Percentiles rank a stretch among this genome's conserved stretches.
Evolutionary conservation across 2,329 filamentous ascomycete species (phyloP).

Genomic region (Hypoxylon sp.): DNA sequence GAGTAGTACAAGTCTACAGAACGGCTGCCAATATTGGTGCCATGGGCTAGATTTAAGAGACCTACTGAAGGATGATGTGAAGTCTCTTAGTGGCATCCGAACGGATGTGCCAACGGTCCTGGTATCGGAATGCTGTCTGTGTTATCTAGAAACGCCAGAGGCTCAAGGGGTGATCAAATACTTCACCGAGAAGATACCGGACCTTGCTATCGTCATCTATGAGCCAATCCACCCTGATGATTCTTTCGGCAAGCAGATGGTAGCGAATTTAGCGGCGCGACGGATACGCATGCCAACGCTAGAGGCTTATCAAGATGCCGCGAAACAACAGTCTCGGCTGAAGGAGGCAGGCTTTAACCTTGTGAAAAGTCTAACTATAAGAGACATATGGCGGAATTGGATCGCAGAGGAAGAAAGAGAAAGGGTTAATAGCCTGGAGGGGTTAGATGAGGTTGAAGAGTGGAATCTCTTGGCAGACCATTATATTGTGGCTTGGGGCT

Average conservation of each 20-base stretch:
- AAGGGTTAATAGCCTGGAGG: conserved; percentile 83
- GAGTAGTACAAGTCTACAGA: conserved; percentile 57
- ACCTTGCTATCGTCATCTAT: conserved; percentile 79
- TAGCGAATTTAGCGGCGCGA: conserved; percentile 85
- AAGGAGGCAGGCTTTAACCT: conserved; percentile 73
- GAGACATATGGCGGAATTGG: conserved; percentile 83
- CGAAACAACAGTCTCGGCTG: conserved; percentile 78
- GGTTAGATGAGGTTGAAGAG: conserved; percentile 95
- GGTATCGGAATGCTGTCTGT: conserved; percentile 94
- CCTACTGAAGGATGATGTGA: conserved; percentile 57
- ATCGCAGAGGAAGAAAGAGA: conserved; percentile 79
- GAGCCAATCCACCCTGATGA: conserved; percentile 89
- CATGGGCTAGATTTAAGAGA: conserved; percentile 80
- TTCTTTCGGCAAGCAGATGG: conserved; percentile 92
- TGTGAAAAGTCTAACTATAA: conserved; percentile 62
- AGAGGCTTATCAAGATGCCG: conserved; percentile 76
- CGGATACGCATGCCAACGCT: conserved; percentile 89
- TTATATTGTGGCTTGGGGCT: conserved; percentile 93
- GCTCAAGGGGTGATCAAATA: conserved; percentile 75
- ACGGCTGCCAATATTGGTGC: conserved; percentile 64
- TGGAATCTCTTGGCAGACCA: conserved; percentile 89
- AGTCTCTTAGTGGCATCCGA: conserved; percentile 63
- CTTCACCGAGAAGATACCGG: conserved; percentile 69
- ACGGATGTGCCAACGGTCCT: conserved; percentile 81
- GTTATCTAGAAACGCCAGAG: conserved; percentile 80